phyloP scores from a whole-genome alignment of 768 basidiomycete genomes.

The Scleroderma citrinum region DNA sequence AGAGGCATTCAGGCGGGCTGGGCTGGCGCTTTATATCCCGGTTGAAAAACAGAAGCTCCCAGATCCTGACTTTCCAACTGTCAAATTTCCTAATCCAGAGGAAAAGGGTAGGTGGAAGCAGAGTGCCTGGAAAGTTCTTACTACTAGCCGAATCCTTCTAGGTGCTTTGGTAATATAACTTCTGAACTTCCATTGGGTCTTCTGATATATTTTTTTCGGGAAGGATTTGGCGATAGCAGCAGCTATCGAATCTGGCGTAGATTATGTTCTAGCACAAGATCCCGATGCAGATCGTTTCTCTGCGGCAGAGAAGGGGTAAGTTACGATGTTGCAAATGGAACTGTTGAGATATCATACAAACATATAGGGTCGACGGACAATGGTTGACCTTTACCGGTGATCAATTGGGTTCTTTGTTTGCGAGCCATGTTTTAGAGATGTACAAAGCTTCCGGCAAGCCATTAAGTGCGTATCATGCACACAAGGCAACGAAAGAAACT shows the following conservation, averaged over 20 bases:
- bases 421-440: conserved; percentile 36
- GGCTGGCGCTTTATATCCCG: conserved; percentile 52
- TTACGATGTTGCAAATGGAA: neutral
- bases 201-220: conserved; percentile 1
- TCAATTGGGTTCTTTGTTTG: conserved; percentile 65
- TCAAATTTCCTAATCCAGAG: conserved; percentile 84
- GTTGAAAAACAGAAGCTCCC: conserved; percentile 65
- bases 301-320: conserved; percentile 64
- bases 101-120: conserved; percentile 57
- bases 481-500: conserved; percentile 24
- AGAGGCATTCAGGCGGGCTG: conserved; percentile 52
- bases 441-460: conserved; percentile 44
- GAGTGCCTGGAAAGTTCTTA: neutral
- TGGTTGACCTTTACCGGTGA: conserved; percentile 82
- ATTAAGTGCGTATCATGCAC: conserved; percentile 32
- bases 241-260: conserved; percentile 46
- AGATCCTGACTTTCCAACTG: conserved; percentile 83
- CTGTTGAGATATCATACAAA: conserved; percentile 1
- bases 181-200: neutral
- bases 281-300: conserved; percentile 84
- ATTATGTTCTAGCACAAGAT: conserved; percentile 81
- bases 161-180: conserved; percentile 41
- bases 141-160: conserved; percentile 10
- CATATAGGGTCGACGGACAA: conserved; percentile 32
- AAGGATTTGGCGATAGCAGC: conserved; percentile 69